Base-by-base conservation (phyloP, 139 green algal genomes). In the Coelastrella sp. region DNA sequence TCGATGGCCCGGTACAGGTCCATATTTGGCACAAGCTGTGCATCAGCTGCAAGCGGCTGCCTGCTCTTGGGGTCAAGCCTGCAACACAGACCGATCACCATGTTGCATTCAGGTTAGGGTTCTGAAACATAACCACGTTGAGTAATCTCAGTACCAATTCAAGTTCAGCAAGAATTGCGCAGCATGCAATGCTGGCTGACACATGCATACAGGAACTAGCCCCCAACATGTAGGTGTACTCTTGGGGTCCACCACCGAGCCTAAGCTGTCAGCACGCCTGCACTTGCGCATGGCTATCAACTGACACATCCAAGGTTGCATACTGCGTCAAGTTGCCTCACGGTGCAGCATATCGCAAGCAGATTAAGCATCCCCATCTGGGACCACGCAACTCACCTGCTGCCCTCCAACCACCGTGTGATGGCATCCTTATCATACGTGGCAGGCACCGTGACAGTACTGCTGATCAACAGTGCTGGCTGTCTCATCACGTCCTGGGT, bases 401-500 rank as follows among this genome's bases (percentile, higher is more conserved):
- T 84, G 3, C 41, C 38, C 15, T 74, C 51, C n/a, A 84, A 60
- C 77, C 77, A 84, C 0, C 60, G 38, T 13, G 23, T 63, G 40
- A 84, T 84, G 5, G 77, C 77, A 37, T 73, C 77, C 77, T 27
- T 84, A 2, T 84, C 77, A 64, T 84, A 84, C 23, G 59, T 84
- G 0, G 77, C 59, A 32, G 77, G 77, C 77, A 84, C 77, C 21
- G 27, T 17, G 5, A 84, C 37, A 19, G 5, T 84, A 32, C 77
- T 74, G 41, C 60, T 74, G 15, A 84, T 75, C 23, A 84, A 60
- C 77, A 84, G 37, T 38, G 77, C 77, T 25, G 77, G 77, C 40
- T 43, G 60, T 38, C 5, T 17, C 77, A 84, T 84, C 5, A 84
- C 51, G 7, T 73, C 57, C 38, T 75, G 77, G 38, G 77, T 84